Conservation (phyloP, 805 yeast genomes). For the Ogataea dorogensis region DNA sequence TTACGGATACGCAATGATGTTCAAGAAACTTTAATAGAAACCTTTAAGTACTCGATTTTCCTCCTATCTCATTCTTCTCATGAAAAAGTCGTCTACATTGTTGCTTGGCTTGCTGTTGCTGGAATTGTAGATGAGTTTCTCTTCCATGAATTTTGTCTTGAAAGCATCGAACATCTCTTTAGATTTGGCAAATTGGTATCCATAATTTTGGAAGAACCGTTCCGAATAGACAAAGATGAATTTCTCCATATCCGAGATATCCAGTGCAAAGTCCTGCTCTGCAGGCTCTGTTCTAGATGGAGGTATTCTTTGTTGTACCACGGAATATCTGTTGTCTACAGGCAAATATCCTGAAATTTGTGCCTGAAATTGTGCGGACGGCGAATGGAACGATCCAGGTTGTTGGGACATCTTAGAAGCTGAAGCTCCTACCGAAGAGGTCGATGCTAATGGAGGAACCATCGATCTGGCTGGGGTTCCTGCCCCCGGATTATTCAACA, state of each 20-base stretch:
- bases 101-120: conserved; percentile 14
- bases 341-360: conserved; percentile 15
- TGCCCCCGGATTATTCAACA: conserved; percentile 12
- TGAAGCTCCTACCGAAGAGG: background rate
- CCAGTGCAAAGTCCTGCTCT: conserved; percentile 16
- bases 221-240: conserved; percentile 34
- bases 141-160: conserved; percentile 34
- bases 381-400: conserved; percentile 3
- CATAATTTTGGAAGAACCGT: conserved; percentile 30
- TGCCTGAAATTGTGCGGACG: conserved; percentile 11
- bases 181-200: conserved; percentile 28
- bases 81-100: conserved; percentile 23
- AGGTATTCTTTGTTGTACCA: conserved; percentile 1
- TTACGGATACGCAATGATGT: conserved; percentile 5
- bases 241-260: conserved; percentile 33
- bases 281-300: conserved; percentile 4
- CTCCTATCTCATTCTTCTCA: conserved; percentile 19
- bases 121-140: conserved; percentile 23
- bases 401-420: conserved; percentile 2
- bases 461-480: conserved; percentile 11
- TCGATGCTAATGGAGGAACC: conserved; percentile 6
- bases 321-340: conserved; percentile 9
- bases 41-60: conserved; percentile 1
- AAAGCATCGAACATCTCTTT: conserved; percentile 30
- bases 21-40: conserved; percentile 4